Percentiles rank a stretch among this genome's conserved stretches.
Conservation (phyloP, 495 filamentous ascomycete genomes). For the Podospora pseudocomata region DNA sequence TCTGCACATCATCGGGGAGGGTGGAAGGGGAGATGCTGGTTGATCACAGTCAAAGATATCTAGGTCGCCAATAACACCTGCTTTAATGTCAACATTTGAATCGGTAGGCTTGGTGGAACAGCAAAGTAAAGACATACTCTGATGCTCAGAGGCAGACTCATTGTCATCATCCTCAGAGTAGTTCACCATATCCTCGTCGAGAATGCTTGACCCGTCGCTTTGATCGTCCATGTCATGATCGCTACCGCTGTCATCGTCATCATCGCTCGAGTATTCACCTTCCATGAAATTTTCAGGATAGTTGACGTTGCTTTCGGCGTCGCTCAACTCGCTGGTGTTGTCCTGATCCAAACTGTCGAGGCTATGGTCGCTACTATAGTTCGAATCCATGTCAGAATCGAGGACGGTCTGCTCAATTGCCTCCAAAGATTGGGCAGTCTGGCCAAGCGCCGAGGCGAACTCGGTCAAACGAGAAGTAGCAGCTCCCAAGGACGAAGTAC, state of each 20-base stretch:
- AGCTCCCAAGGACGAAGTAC: not conserved
- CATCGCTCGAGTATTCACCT: not conserved
- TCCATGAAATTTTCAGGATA: constrained; percentile 16
- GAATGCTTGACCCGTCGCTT: not conserved
- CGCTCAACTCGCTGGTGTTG: not conserved
- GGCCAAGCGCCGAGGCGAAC: not conserved
- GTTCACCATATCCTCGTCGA: not conserved
- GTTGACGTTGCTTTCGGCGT: constrained; percentile 21
- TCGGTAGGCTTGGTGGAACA: not conserved
- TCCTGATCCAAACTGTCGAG: constrained; percentile 9
- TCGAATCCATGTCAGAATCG: not conserved
- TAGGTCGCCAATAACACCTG: not conserved
- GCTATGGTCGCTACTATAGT: not conserved
- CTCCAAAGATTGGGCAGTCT: not conserved
- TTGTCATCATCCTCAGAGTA: constrained; percentile 4
- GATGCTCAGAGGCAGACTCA: not conserved
- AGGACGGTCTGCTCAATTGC: not conserved
- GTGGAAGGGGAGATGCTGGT: not conserved
- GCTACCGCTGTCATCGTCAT: constrained; percentile 30
- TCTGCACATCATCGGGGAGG: not conserved
- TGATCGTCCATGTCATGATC: constrained; percentile 20
- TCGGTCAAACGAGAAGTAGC: not conserved
- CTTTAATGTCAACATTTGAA: not conserved
- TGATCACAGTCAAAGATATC: not conserved
- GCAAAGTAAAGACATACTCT: not conserved